Evolutionary conservation across 768 basidiomycete genomes (phyloP).

Genomic region (Crucibulum laeve): DNA sequence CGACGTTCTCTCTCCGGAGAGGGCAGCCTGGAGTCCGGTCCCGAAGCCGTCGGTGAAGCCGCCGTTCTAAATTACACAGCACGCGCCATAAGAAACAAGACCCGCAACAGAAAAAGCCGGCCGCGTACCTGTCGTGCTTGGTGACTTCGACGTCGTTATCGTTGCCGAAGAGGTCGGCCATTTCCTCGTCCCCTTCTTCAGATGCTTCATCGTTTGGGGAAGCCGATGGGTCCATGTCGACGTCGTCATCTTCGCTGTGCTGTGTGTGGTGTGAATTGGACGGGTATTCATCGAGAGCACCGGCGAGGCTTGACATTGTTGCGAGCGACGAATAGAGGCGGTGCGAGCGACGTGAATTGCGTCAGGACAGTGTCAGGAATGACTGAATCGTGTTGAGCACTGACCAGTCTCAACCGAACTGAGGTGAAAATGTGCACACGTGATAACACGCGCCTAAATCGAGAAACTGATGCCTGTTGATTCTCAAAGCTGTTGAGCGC

Average conservation of each 20-base stretch:
- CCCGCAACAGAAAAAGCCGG: not conserved
- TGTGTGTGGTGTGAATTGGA: slow-evolving; percentile 8
- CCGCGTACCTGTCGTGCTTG: slow-evolving; percentile 45
- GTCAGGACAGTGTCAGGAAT: no score
- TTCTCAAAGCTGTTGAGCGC: slow-evolving; percentile 1
- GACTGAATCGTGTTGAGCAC: no score
- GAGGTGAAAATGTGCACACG: not conserved
- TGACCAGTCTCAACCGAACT: no score
- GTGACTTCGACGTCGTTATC: slow-evolving; percentile 50
- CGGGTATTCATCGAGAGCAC: slow-evolving; percentile 41
- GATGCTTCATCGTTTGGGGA: slow-evolving; percentile 22
- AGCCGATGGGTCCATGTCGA: slow-evolving; percentile 34
- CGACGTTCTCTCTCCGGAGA: slow-evolving; percentile 60
- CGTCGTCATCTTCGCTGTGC: slow-evolving; percentile 23
- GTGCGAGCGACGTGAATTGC: no score
- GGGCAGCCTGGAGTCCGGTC: slow-evolving; percentile 52
- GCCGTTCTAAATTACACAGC: slow-evolving; percentile 19
- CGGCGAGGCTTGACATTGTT: slow-evolving; percentile 57
- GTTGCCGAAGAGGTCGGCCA: slow-evolving; percentile 80
- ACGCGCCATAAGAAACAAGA: slow-evolving; percentile 6
- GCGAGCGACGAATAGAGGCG: no score
- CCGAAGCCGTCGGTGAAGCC: slow-evolving; percentile 46
- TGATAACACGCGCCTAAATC: not conserved
- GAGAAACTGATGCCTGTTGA: not conserved
- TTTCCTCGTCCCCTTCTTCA: slow-evolving; percentile 44